Evolutionary conservation across 192 early-diverging fungal species (phyloP), one percentile per base, ranked within the genome.

Genomic region (Spizellomyces punctatus): DNA sequence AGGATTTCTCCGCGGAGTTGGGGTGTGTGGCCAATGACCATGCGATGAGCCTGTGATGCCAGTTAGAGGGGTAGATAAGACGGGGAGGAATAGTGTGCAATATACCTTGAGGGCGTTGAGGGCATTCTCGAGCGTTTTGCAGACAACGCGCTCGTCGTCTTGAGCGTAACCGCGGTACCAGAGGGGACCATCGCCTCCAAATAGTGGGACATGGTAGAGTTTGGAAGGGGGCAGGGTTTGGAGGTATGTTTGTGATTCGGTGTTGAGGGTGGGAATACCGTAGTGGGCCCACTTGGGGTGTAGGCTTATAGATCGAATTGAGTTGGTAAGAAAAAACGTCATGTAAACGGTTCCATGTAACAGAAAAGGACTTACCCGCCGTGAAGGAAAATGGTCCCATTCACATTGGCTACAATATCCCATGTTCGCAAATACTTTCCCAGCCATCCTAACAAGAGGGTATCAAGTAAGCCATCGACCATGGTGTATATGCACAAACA

Each of bases 21-120:
- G 10, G 84, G 79, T 0, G 89, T 91, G 58, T 91, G 90, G 17
- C 90, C 91, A 12, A 91, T 78, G 16, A 93, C 83, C 79, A 93
- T 86, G 6, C 90, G 80, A 63, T 85, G 86, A 1, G 86, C 89
- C 80, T 88, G 58, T n/a, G n/a, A n/a, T n/a, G n/a, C n/a, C 6
- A 60, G 69, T 8, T 7, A 64, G 6, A 50, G 49, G 45, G 22
- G 46, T 19, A 4, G 16, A 17, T 8, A 5, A 16, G 49, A 10
- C 12, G 41, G 12, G 1, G 6, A 57, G 44, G 16, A 44, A 27
- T 14, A 14, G 2, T 9, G 70, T 9, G n/a, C 2, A 10, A 74
- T 71, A n/a, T 58, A 82, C 77, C 47, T 79, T 75, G 76, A 90
- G 58, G 22, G 67, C 36, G 36, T 75, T 70, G 6, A 90, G 61